These are phyloP conservation scores for Moniliophthora roreri DNA, from an alignment of 1,284 basidiomycete species.

Conservation along the genomic window DNA sequence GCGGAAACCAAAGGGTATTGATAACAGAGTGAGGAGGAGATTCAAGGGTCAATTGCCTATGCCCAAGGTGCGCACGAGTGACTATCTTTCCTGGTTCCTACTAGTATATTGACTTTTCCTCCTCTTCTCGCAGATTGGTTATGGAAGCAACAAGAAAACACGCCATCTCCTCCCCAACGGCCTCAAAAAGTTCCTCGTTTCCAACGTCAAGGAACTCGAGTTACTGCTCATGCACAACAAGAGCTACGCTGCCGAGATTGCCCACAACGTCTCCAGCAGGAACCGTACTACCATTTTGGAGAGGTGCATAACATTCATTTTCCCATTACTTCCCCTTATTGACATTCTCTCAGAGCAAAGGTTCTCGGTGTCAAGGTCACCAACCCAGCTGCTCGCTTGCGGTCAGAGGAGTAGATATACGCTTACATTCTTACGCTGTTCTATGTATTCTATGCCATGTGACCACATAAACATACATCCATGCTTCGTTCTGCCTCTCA, in stretches of 20 bases:
- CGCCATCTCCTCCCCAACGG: conserved; percentile 94
- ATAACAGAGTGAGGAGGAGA: conserved; percentile 92
- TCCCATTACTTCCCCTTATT: conserved; percentile 7
- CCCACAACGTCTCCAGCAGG: conserved; percentile 95
- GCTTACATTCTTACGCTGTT: conserved; percentile 16
- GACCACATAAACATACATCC: conserved; percentile 33
- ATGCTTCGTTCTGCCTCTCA: conserved; percentile 67
- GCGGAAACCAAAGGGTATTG: conserved; percentile 98
- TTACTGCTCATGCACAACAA: conserved; percentile 98
- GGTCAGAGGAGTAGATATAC: conserved; percentile 87
- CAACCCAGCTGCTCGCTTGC: conserved; percentile 92
- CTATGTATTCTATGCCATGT: conserved; percentile 31
- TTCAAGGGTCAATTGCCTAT: conserved; percentile 96
- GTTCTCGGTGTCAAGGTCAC: conserved; percentile 92
- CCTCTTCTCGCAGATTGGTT: conserved; percentile 60
- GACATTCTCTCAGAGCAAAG: conserved; percentile 66
- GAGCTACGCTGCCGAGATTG: conserved; percentile 95
- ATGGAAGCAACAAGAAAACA: conserved; percentile 90
- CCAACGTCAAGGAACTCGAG: conserved; percentile 90
- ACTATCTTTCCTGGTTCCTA: conserved; percentile 1
- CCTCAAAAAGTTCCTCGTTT: conserved; percentile 91
- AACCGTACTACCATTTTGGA: conserved; percentile 95
- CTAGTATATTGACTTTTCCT: conserved; percentile 7
- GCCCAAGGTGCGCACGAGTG: conserved; percentile 84
- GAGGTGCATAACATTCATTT: conserved; percentile 50